phyloP scores from a whole-genome alignment of 2,329 filamentous ascomycete genomes.

The Tricladium varicosporioides region DNA sequence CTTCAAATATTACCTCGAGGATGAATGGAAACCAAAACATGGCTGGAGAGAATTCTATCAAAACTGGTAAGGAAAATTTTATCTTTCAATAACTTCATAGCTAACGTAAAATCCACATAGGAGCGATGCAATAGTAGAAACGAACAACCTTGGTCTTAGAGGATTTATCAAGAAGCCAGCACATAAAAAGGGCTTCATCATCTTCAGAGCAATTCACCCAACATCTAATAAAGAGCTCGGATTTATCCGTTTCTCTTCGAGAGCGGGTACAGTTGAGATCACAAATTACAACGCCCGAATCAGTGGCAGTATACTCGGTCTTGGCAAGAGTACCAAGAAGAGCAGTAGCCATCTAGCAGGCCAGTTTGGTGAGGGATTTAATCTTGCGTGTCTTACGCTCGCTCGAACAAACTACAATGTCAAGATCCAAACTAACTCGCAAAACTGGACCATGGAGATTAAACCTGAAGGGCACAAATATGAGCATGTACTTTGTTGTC shows the following conservation, averaged over 20 bases:
- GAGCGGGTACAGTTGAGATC: no score
- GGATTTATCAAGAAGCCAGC: neutral
- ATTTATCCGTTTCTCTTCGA: conserved; percentile 8
- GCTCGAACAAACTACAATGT: no score
- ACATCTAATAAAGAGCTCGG: neutral
- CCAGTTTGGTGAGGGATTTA: no score
- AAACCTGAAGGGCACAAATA: no score
- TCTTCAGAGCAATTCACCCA: neutral
- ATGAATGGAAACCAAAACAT: neutral
- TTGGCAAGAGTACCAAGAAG: no score
- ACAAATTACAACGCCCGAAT: no score
- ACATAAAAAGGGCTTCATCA: neutral
- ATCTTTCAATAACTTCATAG: neutral
- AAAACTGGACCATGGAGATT: no score
- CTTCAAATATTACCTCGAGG: neutral
- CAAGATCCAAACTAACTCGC: no score
- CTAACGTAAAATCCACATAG: neutral
- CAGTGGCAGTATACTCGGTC: no score
- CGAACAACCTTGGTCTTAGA: neutral
- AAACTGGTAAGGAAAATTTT: neutral
- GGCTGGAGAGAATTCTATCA: conserved; percentile 2
- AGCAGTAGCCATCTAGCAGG: no score
- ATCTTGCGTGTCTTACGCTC: no score
- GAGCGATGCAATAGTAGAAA: neutral
- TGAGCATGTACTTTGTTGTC: no score